Evolutionary conservation across 2,329 filamentous ascomycete species (phyloP), one percentile per base, ranked within the genome.

Genomic region (Apiospora kogelbergensis): DNA sequence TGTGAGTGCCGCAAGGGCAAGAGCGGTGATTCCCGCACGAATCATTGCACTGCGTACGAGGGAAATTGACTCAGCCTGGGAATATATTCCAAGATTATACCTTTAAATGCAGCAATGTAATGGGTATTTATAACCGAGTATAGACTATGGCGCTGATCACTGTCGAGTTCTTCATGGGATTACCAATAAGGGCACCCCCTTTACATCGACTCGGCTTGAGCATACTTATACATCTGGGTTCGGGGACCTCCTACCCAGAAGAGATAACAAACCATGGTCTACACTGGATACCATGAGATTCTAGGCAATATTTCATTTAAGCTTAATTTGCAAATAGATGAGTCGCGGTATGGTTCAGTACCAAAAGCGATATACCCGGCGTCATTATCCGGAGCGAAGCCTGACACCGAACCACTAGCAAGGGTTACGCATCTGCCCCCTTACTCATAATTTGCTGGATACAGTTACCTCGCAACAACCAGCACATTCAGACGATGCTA

Each of bases 271-370:
- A 71, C 53, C 71, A 67, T 70, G 57, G 66, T 66, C 48, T n/a
- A 60, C 63, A 67, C 65, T 67, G 68, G 68, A 53, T 63, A 64
- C 69, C 69, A 72, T 57, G 65, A 41, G 67, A 68, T 72, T 70
- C 69, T 69, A 72, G 64, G 70, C 33, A 37, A 41, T 24, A 40
- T 13, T 64, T 76, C 73, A 74, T 78, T 70, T 77, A 74, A 72
- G 73, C 37, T 71, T 73, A 76, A 78, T 77, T 74, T 77, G 72
- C 63, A 15, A 63, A 71, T 77, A 78, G 69, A 78, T 77, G 75
- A 74, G 67, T 65, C 63, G 57, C 70, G 71, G 69, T 72, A 57
- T 68, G 72, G 68, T 72, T 71, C 71, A 69, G 73, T 69, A 73
- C 69, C 68, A 69, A 72, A 72, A 71, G 64, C 69, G 70, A 57